Evolutionary conservation across 495 filamentous ascomycete genomes (phyloP).

Genomic region (Astrothelium subdiscretum): DNA sequence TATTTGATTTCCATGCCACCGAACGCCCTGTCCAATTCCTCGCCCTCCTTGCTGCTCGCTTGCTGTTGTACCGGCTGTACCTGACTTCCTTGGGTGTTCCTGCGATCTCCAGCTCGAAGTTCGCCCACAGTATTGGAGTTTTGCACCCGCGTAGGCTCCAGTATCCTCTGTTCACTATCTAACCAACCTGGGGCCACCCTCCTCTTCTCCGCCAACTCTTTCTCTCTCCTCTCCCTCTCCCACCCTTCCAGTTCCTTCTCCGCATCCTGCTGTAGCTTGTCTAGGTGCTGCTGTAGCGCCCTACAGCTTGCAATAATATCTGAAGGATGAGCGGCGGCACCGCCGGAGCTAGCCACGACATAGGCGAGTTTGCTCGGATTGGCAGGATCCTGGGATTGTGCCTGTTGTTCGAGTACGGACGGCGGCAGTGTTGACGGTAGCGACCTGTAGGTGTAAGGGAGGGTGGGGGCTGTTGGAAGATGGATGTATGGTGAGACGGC

Average conservation of each 20-base stretch:
- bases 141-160: constrained; percentile 47
- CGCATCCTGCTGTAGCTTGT: constrained; percentile 50
- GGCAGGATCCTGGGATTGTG: constrained; percentile 20
- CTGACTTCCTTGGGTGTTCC: constrained; percentile 35
- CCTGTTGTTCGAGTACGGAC: constrained; percentile 48
- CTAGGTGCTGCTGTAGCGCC: constrained; percentile 62
- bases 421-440: constrained; percentile 78
- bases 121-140: constrained; percentile 5
- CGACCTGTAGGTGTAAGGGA: constrained; percentile 89
- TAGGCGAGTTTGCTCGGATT: constrained; percentile 45
- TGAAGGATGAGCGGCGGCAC: constrained; percentile 24
- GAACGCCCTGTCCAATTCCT: constrained; percentile 83
- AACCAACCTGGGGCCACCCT: constrained; percentile 88
- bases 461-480: constrained; percentile 77
- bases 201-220: constrained; percentile 85
- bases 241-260: constrained; percentile 54
- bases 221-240: constrained; percentile 56
- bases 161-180: constrained; percentile 72
- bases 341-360: constrained; percentile 57
- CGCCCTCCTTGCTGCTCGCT: constrained; percentile 43
- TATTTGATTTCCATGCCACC: constrained; percentile 43
- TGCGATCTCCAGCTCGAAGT: constrained; percentile 25
- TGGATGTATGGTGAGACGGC: constrained; percentile 91
- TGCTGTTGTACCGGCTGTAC: constrained; percentile 24
- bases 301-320: constrained; percentile 61